A percentile compares a stretch with the other conserved stretches of the same genome.
Evolutionary conservation across 345 rosid species (phyloP).

Genomic region (Brassica incana): DNA sequence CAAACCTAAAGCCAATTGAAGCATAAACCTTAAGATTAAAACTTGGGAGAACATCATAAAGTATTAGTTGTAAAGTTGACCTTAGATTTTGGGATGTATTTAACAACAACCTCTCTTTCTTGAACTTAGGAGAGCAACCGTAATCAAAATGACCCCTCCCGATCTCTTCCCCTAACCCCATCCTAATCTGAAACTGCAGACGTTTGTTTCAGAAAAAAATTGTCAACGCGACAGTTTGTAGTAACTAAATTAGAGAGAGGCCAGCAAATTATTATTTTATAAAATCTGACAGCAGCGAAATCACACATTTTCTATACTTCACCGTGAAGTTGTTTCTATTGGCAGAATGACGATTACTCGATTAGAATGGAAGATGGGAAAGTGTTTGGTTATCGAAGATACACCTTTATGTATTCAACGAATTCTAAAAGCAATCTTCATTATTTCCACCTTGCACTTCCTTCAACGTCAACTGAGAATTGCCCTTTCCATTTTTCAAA

Average conservation of each 20-base stretch:
- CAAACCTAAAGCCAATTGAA: neutral
- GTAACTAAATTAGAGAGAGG: neutral
- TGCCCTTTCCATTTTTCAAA: conserved; percentile 94
- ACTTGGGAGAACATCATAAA: neutral
- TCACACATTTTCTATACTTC: no score
- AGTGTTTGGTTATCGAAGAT: neutral
- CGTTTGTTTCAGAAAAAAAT: neutral
- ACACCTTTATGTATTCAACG: conserved; percentile 90
- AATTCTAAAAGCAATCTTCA: conserved; percentile 76
- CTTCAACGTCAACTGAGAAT: conserved; percentile 91
- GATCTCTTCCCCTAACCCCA: neutral
- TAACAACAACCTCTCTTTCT: neutral
- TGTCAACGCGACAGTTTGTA: neutral
- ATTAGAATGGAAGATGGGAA: neutral
- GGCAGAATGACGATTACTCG: neutral
- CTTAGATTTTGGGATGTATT: neutral
- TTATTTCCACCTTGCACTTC: conserved; percentile 64
- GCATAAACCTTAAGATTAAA: neutral
- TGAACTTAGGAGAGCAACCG: neutral
- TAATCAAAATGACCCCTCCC: neutral
- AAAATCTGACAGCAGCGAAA: no score
- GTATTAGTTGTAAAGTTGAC: neutral
- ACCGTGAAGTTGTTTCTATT: no score
- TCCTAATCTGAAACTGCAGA: neutral
- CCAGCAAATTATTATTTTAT: neutral